Evolutionary conservation across 441 rosid genomes (phyloP).

Genomic region (Pelargonium citronellum): DNA sequence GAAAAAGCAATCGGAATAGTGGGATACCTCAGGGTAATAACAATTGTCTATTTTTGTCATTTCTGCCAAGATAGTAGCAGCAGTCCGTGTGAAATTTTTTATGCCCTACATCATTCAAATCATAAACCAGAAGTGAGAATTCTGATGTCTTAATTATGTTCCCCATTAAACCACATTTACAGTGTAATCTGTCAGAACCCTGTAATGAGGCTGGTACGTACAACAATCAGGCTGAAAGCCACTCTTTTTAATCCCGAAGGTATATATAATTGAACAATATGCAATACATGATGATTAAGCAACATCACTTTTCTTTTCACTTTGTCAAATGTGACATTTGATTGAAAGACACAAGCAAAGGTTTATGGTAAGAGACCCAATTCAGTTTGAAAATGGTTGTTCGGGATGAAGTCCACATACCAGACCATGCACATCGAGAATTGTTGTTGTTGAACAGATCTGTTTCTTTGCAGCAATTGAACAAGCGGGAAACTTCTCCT

Average conservation of each 20-base stretch:
- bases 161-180: neutral
- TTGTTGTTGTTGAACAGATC: conserved; percentile 73
- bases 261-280: no score
- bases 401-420: conserved; percentile 34
- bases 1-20: conserved; percentile 14
- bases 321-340: neutral
- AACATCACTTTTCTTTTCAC: no score
- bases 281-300: no score
- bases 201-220: neutral
- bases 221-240: neutral
- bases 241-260: no score
- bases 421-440: conserved; percentile 89
- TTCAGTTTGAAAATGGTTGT: no score
- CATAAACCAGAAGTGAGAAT: conserved; percentile 24
- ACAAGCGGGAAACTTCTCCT: conserved; percentile 88
- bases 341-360: conserved; percentile 1
- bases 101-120: conserved; percentile 55
- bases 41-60: conserved; percentile 74
- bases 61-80: conserved; percentile 72
- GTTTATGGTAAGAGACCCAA: no score
- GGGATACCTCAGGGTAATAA: conserved; percentile 91
- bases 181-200: neutral
- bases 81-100: conserved; percentile 79
- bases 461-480: conserved; percentile 79
- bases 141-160: neutral